These are phyloP conservation scores for Tetrapisispora phaffii DNA, from an alignment of 805 yeast genomes.

Conservation along the genomic window DNA sequence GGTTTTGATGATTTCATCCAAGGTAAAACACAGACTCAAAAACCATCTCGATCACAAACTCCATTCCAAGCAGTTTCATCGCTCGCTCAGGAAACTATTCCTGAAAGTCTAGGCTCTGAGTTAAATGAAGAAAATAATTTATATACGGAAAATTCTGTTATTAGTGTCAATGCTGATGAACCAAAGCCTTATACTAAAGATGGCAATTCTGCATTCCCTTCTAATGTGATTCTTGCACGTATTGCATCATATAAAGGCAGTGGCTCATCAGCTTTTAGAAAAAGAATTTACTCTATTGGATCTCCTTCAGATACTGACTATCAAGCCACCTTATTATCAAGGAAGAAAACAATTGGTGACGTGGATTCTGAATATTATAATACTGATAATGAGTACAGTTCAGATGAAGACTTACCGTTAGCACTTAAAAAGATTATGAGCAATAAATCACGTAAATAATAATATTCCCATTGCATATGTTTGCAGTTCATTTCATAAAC, in stretches of 20 bases:
- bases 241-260: slow-evolving; percentile 22
- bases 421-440: slow-evolving; percentile 32
- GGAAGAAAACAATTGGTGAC: slow-evolving; percentile 13
- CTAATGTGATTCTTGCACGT: slow-evolving; percentile 16
- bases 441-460: slow-evolving; percentile 10
- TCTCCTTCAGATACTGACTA: slow-evolving; percentile 8
- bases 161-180: slow-evolving; percentile 1
- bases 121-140: neutral
- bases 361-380: slow-evolving; percentile 1
- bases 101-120: slow-evolving; percentile 5
- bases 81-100: slow-evolving; percentile 7
- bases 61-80: slow-evolving; percentile 6
- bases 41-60: neutral
- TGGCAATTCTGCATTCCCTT: slow-evolving; percentile 1
- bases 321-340: slow-evolving; percentile 6
- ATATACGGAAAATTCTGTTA: neutral
- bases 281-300: slow-evolving; percentile 31
- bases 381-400: slow-evolving; percentile 14
- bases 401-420: slow-evolving; percentile 31
- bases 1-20: slow-evolving; percentile 21
- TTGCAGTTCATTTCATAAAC: neutral
- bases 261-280: slow-evolving; percentile 26
- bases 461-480: neutral
- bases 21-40: neutral
- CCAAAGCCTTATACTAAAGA: slow-evolving; percentile 7